Percentiles rank a stretch among this genome's conserved stretches.
These are phyloP conservation scores for Sporothrix globosa DNA, from an alignment of 2,329 filamentous ascomycete species.

Conservation along the genomic window DNA sequence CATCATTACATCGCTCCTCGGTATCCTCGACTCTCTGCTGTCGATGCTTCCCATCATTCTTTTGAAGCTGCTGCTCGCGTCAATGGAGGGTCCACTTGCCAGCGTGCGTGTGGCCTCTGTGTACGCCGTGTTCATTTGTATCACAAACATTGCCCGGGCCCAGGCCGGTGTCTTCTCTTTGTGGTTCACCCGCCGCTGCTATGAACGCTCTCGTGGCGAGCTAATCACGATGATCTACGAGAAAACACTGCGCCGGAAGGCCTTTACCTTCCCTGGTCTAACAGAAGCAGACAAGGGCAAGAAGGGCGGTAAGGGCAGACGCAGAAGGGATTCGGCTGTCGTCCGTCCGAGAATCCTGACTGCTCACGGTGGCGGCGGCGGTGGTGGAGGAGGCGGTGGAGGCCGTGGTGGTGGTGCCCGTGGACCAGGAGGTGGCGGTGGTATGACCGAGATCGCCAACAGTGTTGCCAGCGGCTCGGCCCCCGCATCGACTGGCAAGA, in stretches of 20 bases:
- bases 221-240: slow-evolving; percentile 70
- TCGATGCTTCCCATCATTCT: slow-evolving; percentile 67
- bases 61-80: slow-evolving; percentile 70
- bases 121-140: slow-evolving; percentile 66
- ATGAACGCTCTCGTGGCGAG: slow-evolving; percentile 82
- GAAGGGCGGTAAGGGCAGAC: slow-evolving; percentile 38
- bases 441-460: slow-evolving; percentile 27
- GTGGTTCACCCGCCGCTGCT: slow-evolving; percentile 83
- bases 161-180: slow-evolving; percentile 70
- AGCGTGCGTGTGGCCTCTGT: slow-evolving; percentile 62
- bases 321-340: slow-evolving; percentile 32
- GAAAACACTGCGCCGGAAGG: slow-evolving; percentile 67
- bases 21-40: slow-evolving; percentile 61
- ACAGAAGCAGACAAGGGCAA: slow-evolving; percentile 40
- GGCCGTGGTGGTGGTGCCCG: slow-evolving; percentile 23
- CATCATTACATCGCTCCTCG: slow-evolving; percentile 66
- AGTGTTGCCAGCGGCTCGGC: slow-evolving; percentile 40
- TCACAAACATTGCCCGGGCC: slow-evolving; percentile 61
- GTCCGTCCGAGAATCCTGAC: slow-evolving; percentile 19
- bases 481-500: slow-evolving; percentile 83
- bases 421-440: slow-evolving; percentile 29
- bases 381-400: slow-evolving; percentile 20
- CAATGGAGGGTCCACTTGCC: slow-evolving; percentile 60
- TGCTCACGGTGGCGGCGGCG: slow-evolving; percentile 8
- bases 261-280: slow-evolving; percentile 59